Conservation (phyloP, 768 basidiomycete genomes). For the Leucocoprinus sp. region DNA sequence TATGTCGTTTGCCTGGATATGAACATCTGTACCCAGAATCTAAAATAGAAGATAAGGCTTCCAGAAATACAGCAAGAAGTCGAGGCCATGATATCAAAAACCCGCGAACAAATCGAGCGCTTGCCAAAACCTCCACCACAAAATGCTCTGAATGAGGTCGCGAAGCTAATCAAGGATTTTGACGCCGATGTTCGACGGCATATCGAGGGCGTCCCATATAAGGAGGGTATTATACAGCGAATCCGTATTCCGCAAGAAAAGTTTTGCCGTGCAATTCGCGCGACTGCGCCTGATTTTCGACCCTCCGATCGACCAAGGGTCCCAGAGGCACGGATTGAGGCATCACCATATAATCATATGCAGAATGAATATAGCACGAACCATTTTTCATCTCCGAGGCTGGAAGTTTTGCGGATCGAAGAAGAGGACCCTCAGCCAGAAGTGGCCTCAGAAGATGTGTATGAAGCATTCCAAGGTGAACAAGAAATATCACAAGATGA, state of each 20-base stretch:
- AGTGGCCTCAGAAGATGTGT: no score
- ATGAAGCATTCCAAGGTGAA: no score
- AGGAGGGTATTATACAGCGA: slow-evolving; percentile 44
- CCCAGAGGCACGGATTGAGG: slow-evolving; percentile 8
- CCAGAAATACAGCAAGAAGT: slow-evolving; percentile 57
- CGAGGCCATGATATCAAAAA: slow-evolving; percentile 31
- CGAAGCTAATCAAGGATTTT: slow-evolving; percentile 40
- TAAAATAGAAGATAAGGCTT: slow-evolving; percentile 33
- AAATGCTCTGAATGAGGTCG: slow-evolving; percentile 52
- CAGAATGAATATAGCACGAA: no score
- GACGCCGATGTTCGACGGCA: slow-evolving; percentile 32
- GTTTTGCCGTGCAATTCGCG: slow-evolving; percentile 41
- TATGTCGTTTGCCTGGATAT: slow-evolving; percentile 17
- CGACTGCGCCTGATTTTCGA: slow-evolving; percentile 50
- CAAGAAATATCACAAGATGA: no score
- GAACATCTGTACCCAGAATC: neutral
- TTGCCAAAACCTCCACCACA: slow-evolving; percentile 46
- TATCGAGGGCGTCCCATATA: slow-evolving; percentile 45
- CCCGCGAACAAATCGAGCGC: slow-evolving; percentile 22
- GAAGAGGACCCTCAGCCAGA: no score
- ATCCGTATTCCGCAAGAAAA: slow-evolving; percentile 40
- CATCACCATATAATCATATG: no score
- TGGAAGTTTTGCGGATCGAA: slow-evolving; percentile 17
- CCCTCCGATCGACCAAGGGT: slow-evolving; percentile 29
- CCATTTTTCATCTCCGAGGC: no score